phyloP scores from a whole-genome alignment of 768 basidiomycete species.

The Boletus rubescentipes region DNA sequence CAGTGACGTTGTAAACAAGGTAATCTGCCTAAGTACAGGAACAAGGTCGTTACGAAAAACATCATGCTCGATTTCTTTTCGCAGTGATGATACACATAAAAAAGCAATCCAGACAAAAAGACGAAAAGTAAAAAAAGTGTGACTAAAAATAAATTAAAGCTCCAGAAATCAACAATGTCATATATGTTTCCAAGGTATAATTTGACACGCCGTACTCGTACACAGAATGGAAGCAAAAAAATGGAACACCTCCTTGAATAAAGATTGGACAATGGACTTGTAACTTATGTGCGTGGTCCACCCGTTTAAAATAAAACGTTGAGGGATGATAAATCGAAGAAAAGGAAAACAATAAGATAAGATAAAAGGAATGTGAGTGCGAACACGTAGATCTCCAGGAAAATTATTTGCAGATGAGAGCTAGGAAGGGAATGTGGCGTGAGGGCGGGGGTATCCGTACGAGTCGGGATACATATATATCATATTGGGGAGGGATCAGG shows the following conservation, averaged over 20 bases:
- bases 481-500: not conserved
- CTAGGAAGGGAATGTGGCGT: not conserved
- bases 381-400: not conserved
- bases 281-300: not conserved
- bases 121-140: not conserved
- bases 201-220: not conserved
- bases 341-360: not conserved
- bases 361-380: not conserved
- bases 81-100: not conserved
- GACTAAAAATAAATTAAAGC: not conserved
- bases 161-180: not conserved
- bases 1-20: too few relatives aligned
- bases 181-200: constrained; percentile 2
- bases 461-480: not conserved
- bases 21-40: too few relatives aligned
- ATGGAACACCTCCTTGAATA: not conserved
- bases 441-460: constrained; percentile 5
- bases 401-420: not conserved
- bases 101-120: not conserved
- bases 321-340: not conserved
- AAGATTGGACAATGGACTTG: not conserved
- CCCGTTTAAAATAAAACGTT: not conserved
- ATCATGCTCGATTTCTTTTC: not conserved
- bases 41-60: too few relatives aligned
- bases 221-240: too few relatives aligned